Percentiles rank a stretch among this genome's conserved stretches.
phyloP scores from a whole-genome alignment of 2,329 filamentous ascomycete species.

The Venturia pyrina region DNA sequence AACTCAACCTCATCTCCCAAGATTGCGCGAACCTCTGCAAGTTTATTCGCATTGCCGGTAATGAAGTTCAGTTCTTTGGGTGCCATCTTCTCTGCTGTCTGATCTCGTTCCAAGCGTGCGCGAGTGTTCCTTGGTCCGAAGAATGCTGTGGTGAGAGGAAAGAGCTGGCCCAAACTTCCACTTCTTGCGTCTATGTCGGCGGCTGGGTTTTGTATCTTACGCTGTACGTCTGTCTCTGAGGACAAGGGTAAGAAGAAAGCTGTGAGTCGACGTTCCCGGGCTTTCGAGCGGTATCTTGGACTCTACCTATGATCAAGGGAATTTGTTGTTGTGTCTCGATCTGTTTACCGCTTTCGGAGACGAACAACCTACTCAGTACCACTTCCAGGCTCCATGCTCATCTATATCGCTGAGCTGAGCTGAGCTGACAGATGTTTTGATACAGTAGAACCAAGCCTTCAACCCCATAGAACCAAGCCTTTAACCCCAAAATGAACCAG shows the following conservation, averaged over 20 bases:
- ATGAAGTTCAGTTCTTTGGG: conserved; percentile 73
- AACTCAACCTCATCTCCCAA: conserved; percentile 64
- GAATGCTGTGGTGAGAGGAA: not conserved
- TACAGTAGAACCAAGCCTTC: not conserved
- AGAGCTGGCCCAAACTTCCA: not conserved
- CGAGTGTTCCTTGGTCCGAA: not conserved
- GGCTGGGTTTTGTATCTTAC: not conserved
- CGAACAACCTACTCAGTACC: too few species aligned
- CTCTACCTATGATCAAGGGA: not conserved
- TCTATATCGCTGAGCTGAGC: not conserved
- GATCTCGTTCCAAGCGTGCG: not conserved
- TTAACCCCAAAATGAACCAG: not conserved
- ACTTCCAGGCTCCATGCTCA: not conserved
- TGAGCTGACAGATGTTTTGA: not conserved
- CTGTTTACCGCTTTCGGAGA: not conserved
- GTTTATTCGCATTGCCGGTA: conserved; percentile 91
- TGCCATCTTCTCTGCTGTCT: conserved; percentile 23
- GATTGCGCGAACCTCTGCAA: conserved; percentile 81
- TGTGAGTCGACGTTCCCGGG: not conserved
- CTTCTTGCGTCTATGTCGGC: not conserved
- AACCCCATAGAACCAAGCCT: not conserved
- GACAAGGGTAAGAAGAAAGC: not conserved
- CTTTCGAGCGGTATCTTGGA: not conserved
- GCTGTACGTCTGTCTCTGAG: too few species aligned
- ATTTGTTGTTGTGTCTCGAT: not conserved